Evolutionary conservation across 495 filamentous ascomycete species (phyloP).

Genomic region (Tuber indicum): DNA sequence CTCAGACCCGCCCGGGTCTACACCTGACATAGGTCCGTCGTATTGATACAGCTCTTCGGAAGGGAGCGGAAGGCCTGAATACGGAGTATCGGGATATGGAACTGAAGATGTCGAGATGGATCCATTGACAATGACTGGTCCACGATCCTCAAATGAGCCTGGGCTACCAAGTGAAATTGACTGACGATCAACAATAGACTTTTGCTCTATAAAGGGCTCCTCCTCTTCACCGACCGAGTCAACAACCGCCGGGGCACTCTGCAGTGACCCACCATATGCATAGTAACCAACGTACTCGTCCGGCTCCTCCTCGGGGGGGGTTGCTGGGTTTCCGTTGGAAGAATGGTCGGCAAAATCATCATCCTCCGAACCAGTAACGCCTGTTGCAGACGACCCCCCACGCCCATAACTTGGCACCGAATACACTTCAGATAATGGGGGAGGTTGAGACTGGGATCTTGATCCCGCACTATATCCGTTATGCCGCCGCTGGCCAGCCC

Average conservation of each 20-base stretch:
- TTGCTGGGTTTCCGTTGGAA: slow-evolving; percentile 46
- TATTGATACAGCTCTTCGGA: slow-evolving; percentile 28
- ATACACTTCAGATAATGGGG: slow-evolving; percentile 35
- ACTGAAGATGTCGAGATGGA: slow-evolving; percentile 37
- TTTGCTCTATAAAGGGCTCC: slow-evolving; percentile 42
- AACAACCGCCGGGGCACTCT: slow-evolving; percentile 42
- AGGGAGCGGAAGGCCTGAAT: slow-evolving; percentile 30
- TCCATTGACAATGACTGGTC: slow-evolving; percentile 40
- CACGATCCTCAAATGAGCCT: slow-evolving; percentile 25
- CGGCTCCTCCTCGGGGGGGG: slow-evolving; percentile 48
- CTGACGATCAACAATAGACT: slow-evolving; percentile 38
- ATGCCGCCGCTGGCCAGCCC: slow-evolving; percentile 26
- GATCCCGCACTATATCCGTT: slow-evolving; percentile 28
- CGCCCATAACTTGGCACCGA: slow-evolving; percentile 28
- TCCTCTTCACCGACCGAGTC: slow-evolving; percentile 43
- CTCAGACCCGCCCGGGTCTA: slow-evolving; percentile 17
- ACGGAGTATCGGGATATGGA: slow-evolving; percentile 19
- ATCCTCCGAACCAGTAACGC: slow-evolving; percentile 37
- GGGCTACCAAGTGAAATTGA: slow-evolving; percentile 41
- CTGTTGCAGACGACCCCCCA: slow-evolving; percentile 23
- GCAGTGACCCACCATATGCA: slow-evolving; percentile 51
- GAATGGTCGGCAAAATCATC: slow-evolving; percentile 47
- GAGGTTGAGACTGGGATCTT: slow-evolving; percentile 41
- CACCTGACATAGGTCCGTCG: slow-evolving; percentile 23
- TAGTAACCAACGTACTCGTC: slow-evolving; percentile 65